Evolutionary conservation across 2,329 filamentous ascomycete genomes (phyloP).

Genomic region (Aspergillus clavatus): DNA sequence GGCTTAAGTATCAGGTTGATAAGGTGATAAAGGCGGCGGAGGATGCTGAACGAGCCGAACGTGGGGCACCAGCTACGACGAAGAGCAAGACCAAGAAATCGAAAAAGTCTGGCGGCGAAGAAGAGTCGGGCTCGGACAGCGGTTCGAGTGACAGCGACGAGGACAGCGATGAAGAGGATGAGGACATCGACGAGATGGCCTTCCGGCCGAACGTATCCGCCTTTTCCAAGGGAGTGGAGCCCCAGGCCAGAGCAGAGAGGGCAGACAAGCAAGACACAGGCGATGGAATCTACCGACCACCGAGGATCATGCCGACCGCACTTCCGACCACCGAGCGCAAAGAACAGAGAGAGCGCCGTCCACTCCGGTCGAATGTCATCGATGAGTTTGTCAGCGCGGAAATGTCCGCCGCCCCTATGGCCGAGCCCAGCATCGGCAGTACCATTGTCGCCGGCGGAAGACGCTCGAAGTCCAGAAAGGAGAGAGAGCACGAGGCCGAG

Average conservation of each 20-base stretch:
- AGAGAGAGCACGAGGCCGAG: conserved; percentile 74
- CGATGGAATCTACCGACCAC: conserved; percentile 80
- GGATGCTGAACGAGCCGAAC: conserved; percentile 31
- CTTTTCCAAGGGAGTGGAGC: conserved; percentile 39
- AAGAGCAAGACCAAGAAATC: conserved; percentile 28
- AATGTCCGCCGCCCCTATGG: conserved; percentile 72
- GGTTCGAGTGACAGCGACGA: conserved; percentile 23
- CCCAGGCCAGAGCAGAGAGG: conserved; percentile 20
- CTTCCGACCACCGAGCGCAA: conserved; percentile 64
- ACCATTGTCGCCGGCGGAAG: conserved; percentile 78
- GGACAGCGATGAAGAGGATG: conserved; percentile 39
- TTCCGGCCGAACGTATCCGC: conserved; percentile 58
- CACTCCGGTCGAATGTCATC: conserved; percentile 73
- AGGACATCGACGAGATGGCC: conserved; percentile 55
- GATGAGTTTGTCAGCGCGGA: conserved; percentile 89
- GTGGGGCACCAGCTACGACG: conserved; percentile 20
- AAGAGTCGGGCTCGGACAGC: conserved; percentile 23
- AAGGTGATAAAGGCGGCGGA: conserved; percentile 86
- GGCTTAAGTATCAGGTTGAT: conserved; percentile 92
- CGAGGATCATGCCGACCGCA: conserved; percentile 77
- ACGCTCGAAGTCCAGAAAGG: conserved; percentile 68
- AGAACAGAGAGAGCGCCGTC: conserved; percentile 57
- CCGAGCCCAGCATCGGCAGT: conserved; percentile 85
- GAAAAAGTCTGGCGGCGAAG: conserved; percentile 26
- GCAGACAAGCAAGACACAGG: conserved; percentile 27